phyloP scores from a whole-genome alignment of 306 rosid species.

The Clitoria ternatea region DNA sequence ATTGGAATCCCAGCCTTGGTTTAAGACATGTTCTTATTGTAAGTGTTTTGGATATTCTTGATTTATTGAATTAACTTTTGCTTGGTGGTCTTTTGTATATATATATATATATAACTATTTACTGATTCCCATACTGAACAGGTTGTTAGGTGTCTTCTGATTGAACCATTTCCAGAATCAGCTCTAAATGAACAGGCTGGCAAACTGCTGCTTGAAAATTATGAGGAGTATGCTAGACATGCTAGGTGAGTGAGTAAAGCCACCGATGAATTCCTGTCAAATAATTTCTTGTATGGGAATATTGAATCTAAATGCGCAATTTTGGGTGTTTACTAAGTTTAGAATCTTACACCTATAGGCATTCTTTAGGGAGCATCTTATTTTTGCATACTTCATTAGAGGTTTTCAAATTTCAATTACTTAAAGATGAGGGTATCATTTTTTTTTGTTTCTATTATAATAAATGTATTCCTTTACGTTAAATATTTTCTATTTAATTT shows the following conservation, averaged over 20 bases:
- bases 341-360: not conserved
- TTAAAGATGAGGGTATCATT: not conserved
- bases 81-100: not conserved
- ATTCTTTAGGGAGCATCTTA: not conserved
- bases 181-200: conserved; percentile 98
- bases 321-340: not conserved
- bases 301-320: not conserved
- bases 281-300: not conserved
- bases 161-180: conserved; percentile 99
- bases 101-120: too few species aligned
- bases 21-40: conserved; percentile 88
- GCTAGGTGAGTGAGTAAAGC: conserved; percentile 80
- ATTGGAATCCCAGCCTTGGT: conserved; percentile 98
- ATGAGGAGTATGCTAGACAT: conserved; percentile 95
- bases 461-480: not conserved
- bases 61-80: conserved; percentile 5
- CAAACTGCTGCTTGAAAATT: conserved; percentile 86
- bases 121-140: conserved; percentile 29
- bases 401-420: not conserved
- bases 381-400: not conserved
- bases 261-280: not conserved
- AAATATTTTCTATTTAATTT: not conserved
- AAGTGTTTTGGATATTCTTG: conserved; percentile 25
- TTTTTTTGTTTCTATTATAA: not conserved
- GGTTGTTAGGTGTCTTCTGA: conserved; percentile 98